Base-by-base conservation (phyloP, 805 yeast genomes). In the Wickerhamiella azymoides region DNA sequence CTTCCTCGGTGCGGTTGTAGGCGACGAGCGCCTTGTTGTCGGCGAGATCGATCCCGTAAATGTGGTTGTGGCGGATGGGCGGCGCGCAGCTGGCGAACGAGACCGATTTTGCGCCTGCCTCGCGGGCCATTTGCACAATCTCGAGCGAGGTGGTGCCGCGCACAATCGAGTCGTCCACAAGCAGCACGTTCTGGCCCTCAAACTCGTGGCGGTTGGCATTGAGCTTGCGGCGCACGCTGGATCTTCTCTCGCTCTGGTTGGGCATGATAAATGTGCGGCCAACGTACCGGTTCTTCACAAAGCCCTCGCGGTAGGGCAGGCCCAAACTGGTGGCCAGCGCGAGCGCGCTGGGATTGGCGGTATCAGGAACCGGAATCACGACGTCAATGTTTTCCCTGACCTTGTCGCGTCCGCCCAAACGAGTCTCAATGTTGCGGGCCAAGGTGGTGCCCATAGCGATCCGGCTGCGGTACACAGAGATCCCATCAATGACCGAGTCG, bases 211-310 rank as follows among this genome's bases (percentile, higher is more conserved):
- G 85, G 96, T 92, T 92, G 8, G 98, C 96, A 64, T 92, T 92
- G 58, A 92, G 72, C 67, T 92, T 92, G 56, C 94, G 76, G 61
- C 98, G 77, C 14, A 92, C 98, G 19, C 93, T 80, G 2, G 95
- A 84, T 43, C 88, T 78, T 64, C 98, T 77, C 65, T 88, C 93
- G 62, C 78, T 77, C 70, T 92, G 98, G 67, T 85, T 88, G 13
- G 98, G 97, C 98, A 92, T 92, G 58, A 92, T 92, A 61, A 92
- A 92, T 1, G 98, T 92, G 65, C 98, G 78, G 27, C 98, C 98
- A 49, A 92, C 94, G 60, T 92, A 92, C 57, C 96, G 74, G 68
- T 92, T 92, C 64, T 92, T 92, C 52, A 92, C 93, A 61, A 92
- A 92, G 21, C 96, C 98, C 67, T 92, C 98, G 60, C 98, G 76